Conservation (phyloP, 2,329 filamentous ascomycete genomes). For the Calonectria fujianensis region DNA sequence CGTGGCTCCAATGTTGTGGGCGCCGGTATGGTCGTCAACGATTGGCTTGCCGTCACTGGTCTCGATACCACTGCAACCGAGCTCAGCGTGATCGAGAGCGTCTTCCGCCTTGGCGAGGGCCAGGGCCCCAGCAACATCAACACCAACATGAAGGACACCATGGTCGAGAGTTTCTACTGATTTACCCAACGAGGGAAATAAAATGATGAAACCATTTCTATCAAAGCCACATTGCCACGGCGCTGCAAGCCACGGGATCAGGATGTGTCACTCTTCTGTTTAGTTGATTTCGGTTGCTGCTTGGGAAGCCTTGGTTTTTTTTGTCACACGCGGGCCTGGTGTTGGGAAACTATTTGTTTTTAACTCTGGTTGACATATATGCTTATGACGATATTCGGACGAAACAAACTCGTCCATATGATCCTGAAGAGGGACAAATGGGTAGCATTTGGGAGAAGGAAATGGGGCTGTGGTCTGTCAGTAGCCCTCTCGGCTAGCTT, state of each 20-base stretch:
- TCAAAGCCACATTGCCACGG: background rate
- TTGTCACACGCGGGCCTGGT: conserved; percentile 43
- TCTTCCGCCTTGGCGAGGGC: conserved; percentile 95
- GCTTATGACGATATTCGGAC: conserved; percentile 36
- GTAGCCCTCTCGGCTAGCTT: background rate
- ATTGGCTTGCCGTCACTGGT: conserved; percentile 96
- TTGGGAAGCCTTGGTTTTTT: conserved; percentile 39
- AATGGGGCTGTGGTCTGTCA: conserved; percentile 17
- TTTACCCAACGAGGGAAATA: conserved; percentile 13
- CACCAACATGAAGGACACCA: conserved; percentile 93
- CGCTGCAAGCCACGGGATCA: background rate
- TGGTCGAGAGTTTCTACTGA: conserved; percentile 99
- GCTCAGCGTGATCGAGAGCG: conserved; percentile 95
- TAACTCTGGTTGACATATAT: conserved; percentile 38
- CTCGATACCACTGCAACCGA: conserved; percentile 98
- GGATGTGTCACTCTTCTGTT: conserved; percentile 14
- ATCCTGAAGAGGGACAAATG: conserved; percentile 20
- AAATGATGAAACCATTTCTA: conserved; percentile 14
- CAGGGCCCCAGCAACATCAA: conserved; percentile 86
- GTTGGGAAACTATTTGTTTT: conserved; percentile 42
- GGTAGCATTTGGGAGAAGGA: conserved; percentile 11
- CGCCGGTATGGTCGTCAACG: conserved; percentile 78
- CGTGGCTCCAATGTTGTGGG: conserved; percentile 96
- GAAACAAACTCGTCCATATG: conserved; percentile 29
- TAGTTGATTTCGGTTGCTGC: conserved; percentile 40